phyloP scores from a whole-genome alignment of 1,284 basidiomycete genomes.

The Cutaneotrichosporon sp. region DNA sequence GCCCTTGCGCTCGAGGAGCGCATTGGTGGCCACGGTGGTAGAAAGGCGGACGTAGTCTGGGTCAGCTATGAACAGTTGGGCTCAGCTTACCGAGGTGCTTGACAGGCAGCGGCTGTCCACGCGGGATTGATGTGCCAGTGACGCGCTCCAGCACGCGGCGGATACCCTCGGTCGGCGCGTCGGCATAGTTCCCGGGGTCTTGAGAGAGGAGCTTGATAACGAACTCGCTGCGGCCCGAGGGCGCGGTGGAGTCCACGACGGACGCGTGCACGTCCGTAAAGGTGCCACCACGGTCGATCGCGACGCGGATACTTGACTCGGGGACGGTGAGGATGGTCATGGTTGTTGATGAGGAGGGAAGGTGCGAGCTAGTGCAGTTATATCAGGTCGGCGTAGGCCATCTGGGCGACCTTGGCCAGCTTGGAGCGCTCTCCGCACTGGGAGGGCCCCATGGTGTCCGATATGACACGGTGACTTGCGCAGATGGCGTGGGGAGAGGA shows the following conservation, averaged over 20 bases:
- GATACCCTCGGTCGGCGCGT: slow-evolving; percentile 88
- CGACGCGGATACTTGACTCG: slow-evolving; percentile 46
- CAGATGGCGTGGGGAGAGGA: neutral
- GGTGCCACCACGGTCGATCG: slow-evolving; percentile 45
- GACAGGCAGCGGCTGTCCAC: slow-evolving; percentile 59
- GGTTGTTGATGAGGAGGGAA: neutral
- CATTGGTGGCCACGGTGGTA: slow-evolving; percentile 94
- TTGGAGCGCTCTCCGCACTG: too few species aligned
- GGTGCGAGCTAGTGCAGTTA: too few species aligned
- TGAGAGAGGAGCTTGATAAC: slow-evolving; percentile 71
- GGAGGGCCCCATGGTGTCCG: neutral
- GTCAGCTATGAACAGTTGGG: too few species aligned
- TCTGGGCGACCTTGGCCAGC: too few species aligned
- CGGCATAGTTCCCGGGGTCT: slow-evolving; percentile 79
- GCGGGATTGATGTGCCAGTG: slow-evolving; percentile 57
- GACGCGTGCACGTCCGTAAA: slow-evolving; percentile 52
- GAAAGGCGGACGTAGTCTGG: slow-evolving; percentile 87
- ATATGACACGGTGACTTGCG: neutral
- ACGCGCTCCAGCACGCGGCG: slow-evolving; percentile 82
- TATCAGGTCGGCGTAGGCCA: too few species aligned
- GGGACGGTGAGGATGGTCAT: slow-evolving; percentile 35
- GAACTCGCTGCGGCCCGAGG: slow-evolving; percentile 29
- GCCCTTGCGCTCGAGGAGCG: slow-evolving; percentile 90
- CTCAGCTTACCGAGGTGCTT: slow-evolving; percentile 73
- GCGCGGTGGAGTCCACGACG: slow-evolving; percentile 21